Percentiles rank a stretch among this genome's conserved stretches.
phyloP scores from a whole-genome alignment of 116 monocot genomes.

The Posidonia oceanica region DNA sequence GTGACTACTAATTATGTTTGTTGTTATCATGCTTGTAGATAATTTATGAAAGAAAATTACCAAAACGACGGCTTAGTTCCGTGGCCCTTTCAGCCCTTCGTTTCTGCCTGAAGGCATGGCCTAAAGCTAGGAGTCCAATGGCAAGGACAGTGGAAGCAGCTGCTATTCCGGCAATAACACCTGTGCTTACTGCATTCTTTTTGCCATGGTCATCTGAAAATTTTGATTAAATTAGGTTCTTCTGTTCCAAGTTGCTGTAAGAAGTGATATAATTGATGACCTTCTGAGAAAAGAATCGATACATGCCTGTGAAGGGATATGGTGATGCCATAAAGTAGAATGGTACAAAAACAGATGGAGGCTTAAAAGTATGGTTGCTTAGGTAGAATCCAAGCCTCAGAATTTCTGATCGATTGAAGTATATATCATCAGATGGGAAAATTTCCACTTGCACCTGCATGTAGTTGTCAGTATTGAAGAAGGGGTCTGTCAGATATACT shows the following conservation, averaged over 20 bases:
- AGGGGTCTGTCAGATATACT: conserved; percentile 36
- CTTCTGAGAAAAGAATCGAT: too few relatives aligned
- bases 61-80: conserved; percentile 56
- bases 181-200: conserved; percentile 17
- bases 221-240: background rate
- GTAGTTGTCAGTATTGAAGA: conserved; percentile 38
- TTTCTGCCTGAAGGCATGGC: conserved; percentile 58
- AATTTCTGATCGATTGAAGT: conserved; percentile 45
- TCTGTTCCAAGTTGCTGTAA: background rate
- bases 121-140: conserved; percentile 24
- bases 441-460: conserved; percentile 38
- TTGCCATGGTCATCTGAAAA: conserved; percentile 2
- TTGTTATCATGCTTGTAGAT: too few relatives aligned
- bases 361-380: conserved; percentile 48
- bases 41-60: too few relatives aligned
- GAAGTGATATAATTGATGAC: background rate
- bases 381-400: conserved; percentile 38
- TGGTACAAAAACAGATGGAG: conserved; percentile 56
- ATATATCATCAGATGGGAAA: conserved; percentile 33
- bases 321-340: conserved; percentile 36
- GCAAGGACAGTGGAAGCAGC: conserved; percentile 35
- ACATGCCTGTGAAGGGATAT: conserved; percentile 42
- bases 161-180: conserved; percentile 37
- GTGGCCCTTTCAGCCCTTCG: conserved; percentile 40
- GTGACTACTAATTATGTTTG: too few relatives aligned